A percentile compares a stretch with the other conserved stretches of the same genome.
These are phyloP conservation scores for Amanita rimosa DNA, from an alignment of 768 basidiomycete genomes.

Conservation along the genomic window DNA sequence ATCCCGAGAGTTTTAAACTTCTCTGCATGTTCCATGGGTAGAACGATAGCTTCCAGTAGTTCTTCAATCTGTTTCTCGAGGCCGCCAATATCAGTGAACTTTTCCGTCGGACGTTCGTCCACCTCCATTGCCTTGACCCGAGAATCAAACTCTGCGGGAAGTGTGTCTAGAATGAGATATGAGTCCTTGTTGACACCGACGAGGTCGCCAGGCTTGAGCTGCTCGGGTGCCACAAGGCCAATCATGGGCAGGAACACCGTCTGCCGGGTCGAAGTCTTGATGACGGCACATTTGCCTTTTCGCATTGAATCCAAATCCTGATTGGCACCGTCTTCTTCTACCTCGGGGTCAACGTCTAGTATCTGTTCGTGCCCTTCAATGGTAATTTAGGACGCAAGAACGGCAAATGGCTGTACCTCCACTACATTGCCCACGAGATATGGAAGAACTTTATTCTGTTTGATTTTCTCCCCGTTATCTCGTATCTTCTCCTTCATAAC, in stretches of 20 bases:
- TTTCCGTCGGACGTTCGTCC: conserved; percentile 95
- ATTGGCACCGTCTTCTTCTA: conserved; percentile 90
- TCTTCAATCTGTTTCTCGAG: conserved; percentile 99
- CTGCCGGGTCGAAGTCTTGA: conserved; percentile 97
- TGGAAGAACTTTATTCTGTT: conserved; percentile 97
- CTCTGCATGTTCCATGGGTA: conserved; percentile 98
- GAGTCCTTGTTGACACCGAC: conserved; percentile 99
- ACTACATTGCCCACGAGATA: conserved; percentile 98
- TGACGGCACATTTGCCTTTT: conserved; percentile 95
- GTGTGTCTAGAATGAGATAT: conserved; percentile 89
- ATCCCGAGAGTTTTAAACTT: conserved; percentile 99
- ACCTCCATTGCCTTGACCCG: conserved; percentile 99
- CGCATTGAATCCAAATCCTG: conserved; percentile 93
- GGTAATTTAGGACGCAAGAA: too few species aligned
- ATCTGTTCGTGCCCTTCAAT: conserved; percentile 39
- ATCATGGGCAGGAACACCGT: conserved; percentile 98
- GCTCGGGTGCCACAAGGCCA: conserved; percentile 88
- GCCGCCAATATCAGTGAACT: conserved; percentile 95
- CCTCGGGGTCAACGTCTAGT: conserved; percentile 87
- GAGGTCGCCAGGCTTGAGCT: conserved; percentile 85
- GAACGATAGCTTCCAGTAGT: conserved; percentile 92
- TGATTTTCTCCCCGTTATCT: conserved; percentile 96
- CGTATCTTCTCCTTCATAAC: conserved; percentile 99
- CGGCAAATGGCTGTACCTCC: conserved; percentile 48
- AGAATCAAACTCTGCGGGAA: conserved; percentile 96